phyloP scores from a whole-genome alignment of 1,284 basidiomycete species.

The Apiotrichum veenhuisii region DNA sequence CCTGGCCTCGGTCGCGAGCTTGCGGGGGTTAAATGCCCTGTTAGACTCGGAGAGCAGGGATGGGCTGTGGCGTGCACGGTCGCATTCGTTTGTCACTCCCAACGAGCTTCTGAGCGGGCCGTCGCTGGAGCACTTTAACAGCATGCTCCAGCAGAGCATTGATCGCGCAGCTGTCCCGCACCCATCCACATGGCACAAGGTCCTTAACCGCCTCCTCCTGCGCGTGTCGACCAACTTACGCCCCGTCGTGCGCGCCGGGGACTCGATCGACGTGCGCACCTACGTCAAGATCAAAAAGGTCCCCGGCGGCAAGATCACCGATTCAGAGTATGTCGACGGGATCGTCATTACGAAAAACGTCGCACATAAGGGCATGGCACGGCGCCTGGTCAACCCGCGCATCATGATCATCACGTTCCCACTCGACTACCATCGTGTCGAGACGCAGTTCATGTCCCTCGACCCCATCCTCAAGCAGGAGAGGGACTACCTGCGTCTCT shows the following conservation, averaged over 20 bases:
- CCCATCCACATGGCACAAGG: slow-evolving; percentile 77
- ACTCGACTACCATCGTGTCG: slow-evolving; percentile 88
- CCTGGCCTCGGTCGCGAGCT: slow-evolving; percentile 36
- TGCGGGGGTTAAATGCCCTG: slow-evolving; percentile 41
- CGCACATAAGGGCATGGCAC: slow-evolving; percentile 73
- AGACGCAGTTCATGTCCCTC: slow-evolving; percentile 91
- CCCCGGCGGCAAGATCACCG: slow-evolving; percentile 82
- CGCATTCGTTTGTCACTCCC: slow-evolving; percentile 36
- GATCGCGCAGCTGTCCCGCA: slow-evolving; percentile 69
- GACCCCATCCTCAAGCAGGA: slow-evolving; percentile 91
- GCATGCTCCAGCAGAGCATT: slow-evolving; percentile 73
- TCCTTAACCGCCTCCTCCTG: slow-evolving; percentile 62
- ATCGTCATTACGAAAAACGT: slow-evolving; percentile 98
- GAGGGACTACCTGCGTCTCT: slow-evolving; percentile 85
- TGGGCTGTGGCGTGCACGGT: slow-evolving; percentile 44
- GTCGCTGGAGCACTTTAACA: slow-evolving; percentile 79
- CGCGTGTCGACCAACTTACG: slow-evolving; percentile 46
- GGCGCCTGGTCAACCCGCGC: slow-evolving; percentile 60
- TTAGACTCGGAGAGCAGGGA: slow-evolving; percentile 42
- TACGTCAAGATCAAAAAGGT: slow-evolving; percentile 99
- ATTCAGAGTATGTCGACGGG: slow-evolving; percentile 96
- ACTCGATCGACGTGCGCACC: slow-evolving; percentile 83
- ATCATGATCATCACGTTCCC: slow-evolving; percentile 96
- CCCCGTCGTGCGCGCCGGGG: slow-evolving; percentile 57
- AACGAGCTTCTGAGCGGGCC: slow-evolving; percentile 66